These are phyloP conservation scores for Peronospora farinosa DNA, from an alignment of 352 stramenopile species.

Conservation along the genomic window DNA sequence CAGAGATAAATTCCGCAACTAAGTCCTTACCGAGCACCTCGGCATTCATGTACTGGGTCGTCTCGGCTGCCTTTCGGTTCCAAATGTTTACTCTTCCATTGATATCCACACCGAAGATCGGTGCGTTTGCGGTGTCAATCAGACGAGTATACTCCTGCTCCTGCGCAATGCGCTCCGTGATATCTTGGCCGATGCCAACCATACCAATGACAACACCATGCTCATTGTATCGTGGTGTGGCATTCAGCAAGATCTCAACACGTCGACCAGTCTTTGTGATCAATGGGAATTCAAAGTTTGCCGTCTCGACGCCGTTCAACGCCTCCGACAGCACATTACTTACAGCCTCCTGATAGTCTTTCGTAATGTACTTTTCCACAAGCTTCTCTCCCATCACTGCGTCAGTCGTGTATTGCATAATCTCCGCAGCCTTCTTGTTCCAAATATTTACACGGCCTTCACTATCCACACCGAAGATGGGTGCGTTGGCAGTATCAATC, in stretches of 20 bases:
- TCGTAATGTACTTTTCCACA: constrained; percentile 58
- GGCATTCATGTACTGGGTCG: no score
- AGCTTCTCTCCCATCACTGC: constrained; percentile 63
- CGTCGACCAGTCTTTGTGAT: constrained; percentile 39
- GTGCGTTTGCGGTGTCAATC: no score
- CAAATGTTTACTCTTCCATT: no score
- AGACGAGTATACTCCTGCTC: no score
- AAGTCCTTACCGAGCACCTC: no score
- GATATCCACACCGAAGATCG: no score
- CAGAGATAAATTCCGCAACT: no score
- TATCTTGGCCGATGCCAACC: no score
- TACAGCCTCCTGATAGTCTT: constrained; percentile 34
- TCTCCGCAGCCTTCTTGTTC: no score
- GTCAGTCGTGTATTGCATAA: constrained; percentile 56
- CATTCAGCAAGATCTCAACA: constrained; percentile 40
- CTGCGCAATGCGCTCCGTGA: no score
- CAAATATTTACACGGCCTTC: constrained; percentile 32
- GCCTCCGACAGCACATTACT: constrained; percentile 35
- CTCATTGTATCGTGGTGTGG: constrained; percentile 30
- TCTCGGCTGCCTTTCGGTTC: no score
- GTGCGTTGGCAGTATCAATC: constrained; percentile 78
- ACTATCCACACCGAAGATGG: constrained; percentile 81
- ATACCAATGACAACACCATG: no score
- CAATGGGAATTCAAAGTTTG: constrained; percentile 40
- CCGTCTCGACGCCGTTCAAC: constrained; percentile 34